Evolutionary conservation across 441 rosid species (phyloP), one percentile per base, ranked within the genome.

Genomic region (Adansonia gregorii): DNA sequence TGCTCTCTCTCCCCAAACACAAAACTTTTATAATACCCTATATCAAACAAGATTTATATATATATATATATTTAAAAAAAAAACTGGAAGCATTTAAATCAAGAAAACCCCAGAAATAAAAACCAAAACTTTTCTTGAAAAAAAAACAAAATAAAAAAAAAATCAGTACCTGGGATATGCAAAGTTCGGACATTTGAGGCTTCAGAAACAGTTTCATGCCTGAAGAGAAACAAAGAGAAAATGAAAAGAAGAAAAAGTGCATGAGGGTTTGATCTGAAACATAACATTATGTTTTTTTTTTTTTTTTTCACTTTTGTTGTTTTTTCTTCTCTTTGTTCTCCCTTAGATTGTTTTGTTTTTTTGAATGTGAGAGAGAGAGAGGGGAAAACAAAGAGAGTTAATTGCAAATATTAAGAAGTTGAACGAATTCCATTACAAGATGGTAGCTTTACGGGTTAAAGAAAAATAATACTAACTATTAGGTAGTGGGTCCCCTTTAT

Each of bases 201-300:
- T 60, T 76, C 76, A 67, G 86, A 70, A 49, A 81, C 56, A 51
- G 78, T 39, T 73, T 55, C 67, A 9, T 77, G 49, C 0, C 64
- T 67, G 52, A 78, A 71, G 3, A 88, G 80, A 67, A 85, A 83
- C 60, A 76, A 54, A 52, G 76, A 66, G 27, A 72, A 61, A 54
- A 79, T 1, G 76, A 81, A 63, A 71, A 82, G 31, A 64, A 82
- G 67, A 69, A 86, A 12, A 52, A 77, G 68, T 55, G 85, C 51
- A 72, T 17, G 46, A 35, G 78, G 78, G 67, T 78, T 80, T 81
- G 90, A 85, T 87, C 82, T 82, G 75, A 45, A 76, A 71, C 76
- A 76, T 22, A 78, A 74, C 88, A 81, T 85, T 48, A 55, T 88
- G 67, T 46, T 39, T 52, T 35, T 43, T 41, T 49, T 52, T 46